phyloP scores from a whole-genome alignment of 2,329 filamentous ascomycete species.

The Aureobasidium sp. region DNA sequence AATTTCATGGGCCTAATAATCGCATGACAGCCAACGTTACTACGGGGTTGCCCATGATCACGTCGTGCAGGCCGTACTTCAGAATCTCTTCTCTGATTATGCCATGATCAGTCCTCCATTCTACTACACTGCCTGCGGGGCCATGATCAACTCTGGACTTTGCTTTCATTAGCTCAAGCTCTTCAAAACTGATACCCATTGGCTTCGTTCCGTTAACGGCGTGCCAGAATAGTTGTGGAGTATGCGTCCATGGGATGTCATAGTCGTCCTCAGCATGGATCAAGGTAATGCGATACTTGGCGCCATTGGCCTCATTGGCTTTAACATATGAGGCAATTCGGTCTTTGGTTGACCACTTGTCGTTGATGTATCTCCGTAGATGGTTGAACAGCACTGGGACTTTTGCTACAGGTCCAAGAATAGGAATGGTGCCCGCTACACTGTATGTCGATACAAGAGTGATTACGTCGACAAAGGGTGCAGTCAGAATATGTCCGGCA shows the following conservation, averaged over 20 bases:
- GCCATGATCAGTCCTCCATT: slow-evolving; percentile 39
- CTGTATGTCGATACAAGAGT: slow-evolving; percentile 49
- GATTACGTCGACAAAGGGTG: slow-evolving; percentile 48
- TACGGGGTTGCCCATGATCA: slow-evolving; percentile 49
- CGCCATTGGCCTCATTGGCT: slow-evolving; percentile 23
- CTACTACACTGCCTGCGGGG: slow-evolving; percentile 41
- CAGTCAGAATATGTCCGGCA: slow-evolving; percentile 47
- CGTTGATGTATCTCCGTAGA: slow-evolving; percentile 39
- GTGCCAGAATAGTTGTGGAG: slow-evolving; percentile 44
- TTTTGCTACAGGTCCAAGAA: slow-evolving; percentile 43
- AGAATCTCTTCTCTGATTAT: slow-evolving; percentile 46
- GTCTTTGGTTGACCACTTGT: slow-evolving; percentile 45
- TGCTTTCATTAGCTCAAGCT: slow-evolving; percentile 38
- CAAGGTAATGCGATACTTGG: slow-evolving; percentile 37
- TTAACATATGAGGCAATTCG: slow-evolving; percentile 39
- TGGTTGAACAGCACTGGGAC: slow-evolving; percentile 39
- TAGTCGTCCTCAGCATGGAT: slow-evolving; percentile 46
- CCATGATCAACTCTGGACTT: slow-evolving; percentile 33
- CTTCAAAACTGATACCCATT: slow-evolving; percentile 31
- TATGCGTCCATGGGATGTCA: slow-evolving; percentile 44
- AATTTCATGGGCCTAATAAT: slow-evolving; percentile 18
- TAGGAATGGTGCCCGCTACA: slow-evolving; percentile 45
- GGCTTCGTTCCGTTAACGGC: slow-evolving; percentile 42
- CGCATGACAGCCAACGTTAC: slow-evolving; percentile 43
- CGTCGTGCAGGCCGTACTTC: slow-evolving; percentile 49